Conservation (phyloP, 176 grass and related monocot species). For the Juncus inflexus region DNA sequence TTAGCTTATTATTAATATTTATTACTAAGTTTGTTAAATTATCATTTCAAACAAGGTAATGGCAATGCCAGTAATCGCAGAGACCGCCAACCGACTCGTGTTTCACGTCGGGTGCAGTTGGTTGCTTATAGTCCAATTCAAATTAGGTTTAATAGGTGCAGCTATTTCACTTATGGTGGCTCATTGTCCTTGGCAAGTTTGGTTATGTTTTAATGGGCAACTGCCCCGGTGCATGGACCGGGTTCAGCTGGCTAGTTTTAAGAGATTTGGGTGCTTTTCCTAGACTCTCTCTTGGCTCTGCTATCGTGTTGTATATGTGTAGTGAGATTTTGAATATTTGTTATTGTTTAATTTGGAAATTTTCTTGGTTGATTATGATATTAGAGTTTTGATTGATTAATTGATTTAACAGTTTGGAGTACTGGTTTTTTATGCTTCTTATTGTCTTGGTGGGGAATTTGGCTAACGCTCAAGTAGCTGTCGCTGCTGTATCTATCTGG, state of each 20-base stretch:
- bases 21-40: not conserved
- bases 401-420: constrained; percentile 46
- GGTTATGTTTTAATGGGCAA: constrained; percentile 47
- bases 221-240: constrained; percentile 78
- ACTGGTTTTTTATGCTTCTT: constrained; percentile 86
- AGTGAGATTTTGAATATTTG: not conserved
- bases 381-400: not conserved
- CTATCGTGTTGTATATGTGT: constrained; percentile 63
- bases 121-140: constrained; percentile 44
- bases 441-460: constrained; percentile 71
- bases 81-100: constrained; percentile 19
- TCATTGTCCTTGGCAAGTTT: constrained; percentile 58
- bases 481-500: constrained; percentile 82
- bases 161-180: constrained; percentile 76
- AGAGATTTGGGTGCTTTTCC: constrained; percentile 51
- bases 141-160: constrained; percentile 55
- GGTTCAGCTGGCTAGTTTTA: constrained; percentile 57
- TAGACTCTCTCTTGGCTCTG: constrained; percentile 74
- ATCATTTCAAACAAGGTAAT: constrained; percentile 21
- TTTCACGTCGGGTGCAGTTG: constrained; percentile 59
- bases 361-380: not conserved
- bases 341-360: not conserved
- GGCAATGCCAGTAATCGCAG: constrained; percentile 55
- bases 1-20: too few relatives aligned
- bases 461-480: constrained; percentile 63